Conservation (phyloP, 257 asterid species). For the Fraxinus cuspidata region DNA sequence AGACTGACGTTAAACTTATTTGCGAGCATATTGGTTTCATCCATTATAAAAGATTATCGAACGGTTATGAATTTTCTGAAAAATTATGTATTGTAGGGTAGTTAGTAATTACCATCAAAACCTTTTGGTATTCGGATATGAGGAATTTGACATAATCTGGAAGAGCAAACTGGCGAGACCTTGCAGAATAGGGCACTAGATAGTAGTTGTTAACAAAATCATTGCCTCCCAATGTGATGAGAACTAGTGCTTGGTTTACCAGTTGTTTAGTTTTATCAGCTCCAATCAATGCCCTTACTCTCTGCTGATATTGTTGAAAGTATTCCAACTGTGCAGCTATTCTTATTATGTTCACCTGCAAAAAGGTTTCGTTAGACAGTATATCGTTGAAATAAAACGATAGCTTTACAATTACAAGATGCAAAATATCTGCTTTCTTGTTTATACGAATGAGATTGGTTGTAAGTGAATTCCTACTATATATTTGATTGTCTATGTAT, state of each 20-base stretch:
- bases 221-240: constrained; percentile 83
- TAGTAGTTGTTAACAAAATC: constrained; percentile 88
- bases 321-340: constrained; percentile 55
- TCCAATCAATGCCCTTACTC: constrained; percentile 61
- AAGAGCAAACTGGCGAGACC: constrained; percentile 65
- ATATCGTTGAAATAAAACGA: neutral
- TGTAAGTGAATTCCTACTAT: neutral
- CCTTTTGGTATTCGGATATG: constrained; percentile 70
- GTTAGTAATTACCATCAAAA: constrained; percentile 47
- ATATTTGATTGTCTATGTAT: neutral
- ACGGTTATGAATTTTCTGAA: neutral
- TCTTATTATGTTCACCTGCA: constrained; percentile 75
- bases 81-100: neutral
- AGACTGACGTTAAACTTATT: neutral
- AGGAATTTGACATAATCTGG: constrained; percentile 58
- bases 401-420: neutral
- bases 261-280: constrained; percentile 38
- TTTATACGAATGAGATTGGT: neutral
- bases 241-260: constrained; percentile 63
- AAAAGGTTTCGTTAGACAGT: neutral
- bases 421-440: neutral
- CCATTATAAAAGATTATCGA: neutral
- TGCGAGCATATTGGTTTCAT: neutral
- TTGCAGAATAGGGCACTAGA: constrained; percentile 63
- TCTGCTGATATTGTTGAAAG: constrained; percentile 59